A percentile compares a stretch with the other conserved stretches of the same genome.
These are phyloP conservation scores for Nakazawaea anatomiae DNA, from an alignment of 805 yeast genomes.

Conservation along the genomic window DNA sequence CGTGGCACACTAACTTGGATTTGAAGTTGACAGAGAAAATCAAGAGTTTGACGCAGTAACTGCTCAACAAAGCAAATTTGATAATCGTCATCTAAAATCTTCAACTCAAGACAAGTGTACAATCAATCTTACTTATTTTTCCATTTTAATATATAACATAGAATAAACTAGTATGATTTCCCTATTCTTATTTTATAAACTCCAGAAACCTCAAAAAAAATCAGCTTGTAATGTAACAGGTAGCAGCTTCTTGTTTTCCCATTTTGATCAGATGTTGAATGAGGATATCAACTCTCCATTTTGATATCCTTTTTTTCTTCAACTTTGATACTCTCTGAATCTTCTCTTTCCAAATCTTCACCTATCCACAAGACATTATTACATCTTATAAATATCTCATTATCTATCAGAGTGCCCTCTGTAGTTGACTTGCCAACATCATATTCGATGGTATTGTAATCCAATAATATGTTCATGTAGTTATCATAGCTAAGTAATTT, in stretches of 20 bases:
- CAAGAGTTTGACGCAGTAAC: conserved; percentile 2
- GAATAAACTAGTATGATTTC: background rate
- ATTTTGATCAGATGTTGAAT: no score
- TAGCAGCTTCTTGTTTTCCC: no score
- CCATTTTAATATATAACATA: background rate
- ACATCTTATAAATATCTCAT: conserved; percentile 80
- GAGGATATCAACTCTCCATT: background rate
- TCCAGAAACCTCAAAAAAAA: background rate
- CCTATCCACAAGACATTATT: conserved; percentile 82
- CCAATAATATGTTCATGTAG: conserved; percentile 84
- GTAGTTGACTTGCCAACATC: conserved; percentile 43
- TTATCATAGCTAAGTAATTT: conserved; percentile 74
- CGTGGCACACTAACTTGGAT: conserved; percentile 40
- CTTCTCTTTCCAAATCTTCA: conserved; percentile 24
- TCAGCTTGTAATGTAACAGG: no score
- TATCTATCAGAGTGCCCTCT: conserved; percentile 22
- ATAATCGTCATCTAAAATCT: no score
- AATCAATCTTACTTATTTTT: no score
- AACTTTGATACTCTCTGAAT: conserved; percentile 8
- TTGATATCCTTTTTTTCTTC: conserved; percentile 12
- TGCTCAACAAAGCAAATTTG: no score
- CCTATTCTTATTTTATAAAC: background rate
- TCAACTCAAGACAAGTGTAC: no score
- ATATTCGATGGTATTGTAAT: conserved; percentile 42
- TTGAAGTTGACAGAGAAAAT: conserved; percentile 13